phyloP scores from a whole-genome alignment of 2,329 filamentous ascomycete species.

The Tympanopsis confertula region DNA sequence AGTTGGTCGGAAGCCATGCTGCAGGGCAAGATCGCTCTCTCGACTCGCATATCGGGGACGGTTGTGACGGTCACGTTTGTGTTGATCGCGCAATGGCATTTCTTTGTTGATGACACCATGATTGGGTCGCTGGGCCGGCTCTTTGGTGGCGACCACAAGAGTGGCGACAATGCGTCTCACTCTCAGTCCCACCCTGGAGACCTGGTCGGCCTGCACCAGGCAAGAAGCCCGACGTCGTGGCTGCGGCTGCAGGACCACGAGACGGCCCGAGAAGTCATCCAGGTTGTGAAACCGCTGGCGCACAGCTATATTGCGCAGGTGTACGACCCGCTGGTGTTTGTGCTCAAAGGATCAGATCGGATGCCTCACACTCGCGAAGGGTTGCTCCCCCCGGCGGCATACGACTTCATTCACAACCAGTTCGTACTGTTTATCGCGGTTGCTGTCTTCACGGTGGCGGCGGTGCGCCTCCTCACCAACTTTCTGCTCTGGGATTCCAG shows the following conservation, averaged over 20 bases:
- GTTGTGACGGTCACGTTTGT: slow-evolving; percentile 64
- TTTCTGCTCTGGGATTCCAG: slow-evolving; percentile 61
- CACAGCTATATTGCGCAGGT: slow-evolving; percentile 65
- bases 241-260: slow-evolving; percentile 67
- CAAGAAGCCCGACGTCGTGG: slow-evolving; percentile 67
- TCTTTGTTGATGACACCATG: slow-evolving; percentile 49
- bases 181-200: slow-evolving; percentile 21
- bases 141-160: slow-evolving; percentile 14
- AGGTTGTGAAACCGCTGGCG: slow-evolving; percentile 60
- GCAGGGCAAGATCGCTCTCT: slow-evolving; percentile 53
- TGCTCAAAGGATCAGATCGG: slow-evolving; percentile 57
- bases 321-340: slow-evolving; percentile 64
- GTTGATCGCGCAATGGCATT: slow-evolving; percentile 66
- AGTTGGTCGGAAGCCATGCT: slow-evolving; percentile 52
- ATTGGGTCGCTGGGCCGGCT: slow-evolving; percentile 21
- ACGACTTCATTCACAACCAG: slow-evolving; percentile 57
- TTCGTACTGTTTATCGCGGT: slow-evolving; percentile 47
- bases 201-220: slow-evolving; percentile 57
- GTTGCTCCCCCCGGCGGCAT: slow-evolving; percentile 42
- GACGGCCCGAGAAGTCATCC: slow-evolving; percentile 65
- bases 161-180: slow-evolving; percentile 9
- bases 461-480: slow-evolving; percentile 60
- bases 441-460: slow-evolving; percentile 49
- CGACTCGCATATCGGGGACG: slow-evolving; percentile 65
- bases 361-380: slow-evolving; percentile 37